Percentiles rank a stretch among this genome's conserved stretches.
These are phyloP conservation scores for Clonostachys rhizophaga DNA, from an alignment of 2,329 filamentous ascomycete species.

Conservation along the genomic window DNA sequence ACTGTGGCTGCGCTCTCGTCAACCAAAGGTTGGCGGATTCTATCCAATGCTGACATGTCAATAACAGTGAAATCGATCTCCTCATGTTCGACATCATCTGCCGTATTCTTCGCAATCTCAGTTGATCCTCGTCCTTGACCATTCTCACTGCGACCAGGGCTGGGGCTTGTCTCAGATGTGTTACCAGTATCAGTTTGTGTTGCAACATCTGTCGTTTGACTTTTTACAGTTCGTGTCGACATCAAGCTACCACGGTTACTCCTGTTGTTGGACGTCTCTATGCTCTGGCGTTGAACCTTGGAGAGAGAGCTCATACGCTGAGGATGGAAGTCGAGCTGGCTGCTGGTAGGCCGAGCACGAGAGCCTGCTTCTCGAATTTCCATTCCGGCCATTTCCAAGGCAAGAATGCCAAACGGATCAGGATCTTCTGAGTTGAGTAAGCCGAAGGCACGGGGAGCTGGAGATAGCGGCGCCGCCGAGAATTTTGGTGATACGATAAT, in stretches of 20 bases:
- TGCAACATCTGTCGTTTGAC: slow-evolving; percentile 64
- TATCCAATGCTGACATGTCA: slow-evolving; percentile 44
- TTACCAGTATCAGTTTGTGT: slow-evolving; percentile 52
- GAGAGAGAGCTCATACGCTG: slow-evolving; percentile 70
- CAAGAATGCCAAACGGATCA: slow-evolving; percentile 86
- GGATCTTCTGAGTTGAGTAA: slow-evolving; percentile 77
- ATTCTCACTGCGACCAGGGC: slow-evolving; percentile 48
- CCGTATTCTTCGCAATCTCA: slow-evolving; percentile 17
- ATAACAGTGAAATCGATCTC: slow-evolving; percentile 58
- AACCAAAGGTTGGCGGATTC: slow-evolving; percentile 26
- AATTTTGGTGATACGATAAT: slow-evolving; percentile 40
- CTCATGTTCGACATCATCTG: slow-evolving; percentile 32
- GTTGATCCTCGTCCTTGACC: slow-evolving; percentile 34
- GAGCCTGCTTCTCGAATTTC: slow-evolving; percentile 88
- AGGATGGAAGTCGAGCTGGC: slow-evolving; percentile 78
- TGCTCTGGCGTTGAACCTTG: slow-evolving; percentile 54
- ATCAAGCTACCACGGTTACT: slow-evolving; percentile 74
- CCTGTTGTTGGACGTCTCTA: slow-evolving; percentile 55
- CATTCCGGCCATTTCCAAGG: slow-evolving; percentile 84
- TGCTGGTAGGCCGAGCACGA: slow-evolving; percentile 63
- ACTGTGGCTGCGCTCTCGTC: not conserved
- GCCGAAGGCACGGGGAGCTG: slow-evolving; percentile 53
- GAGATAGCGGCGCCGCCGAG: slow-evolving; percentile 24
- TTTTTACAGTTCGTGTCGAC: slow-evolving; percentile 64
- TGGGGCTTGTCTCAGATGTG: slow-evolving; percentile 51